Conservation (phyloP, 805 yeast genomes). For the Candida anglica region DNA sequence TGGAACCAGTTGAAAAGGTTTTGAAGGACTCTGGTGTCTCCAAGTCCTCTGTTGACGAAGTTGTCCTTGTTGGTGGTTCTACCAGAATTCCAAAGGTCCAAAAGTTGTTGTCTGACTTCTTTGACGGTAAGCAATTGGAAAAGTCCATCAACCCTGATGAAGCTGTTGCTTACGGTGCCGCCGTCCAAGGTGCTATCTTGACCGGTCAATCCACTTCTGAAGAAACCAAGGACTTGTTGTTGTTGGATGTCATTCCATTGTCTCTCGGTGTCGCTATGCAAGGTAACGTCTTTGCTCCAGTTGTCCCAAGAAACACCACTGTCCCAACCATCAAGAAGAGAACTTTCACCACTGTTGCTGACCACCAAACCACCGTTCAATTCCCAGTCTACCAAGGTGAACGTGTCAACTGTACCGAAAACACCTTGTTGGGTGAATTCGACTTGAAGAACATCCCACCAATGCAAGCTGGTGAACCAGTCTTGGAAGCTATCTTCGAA, state of each 20-base stretch:
- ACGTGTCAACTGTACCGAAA: slow-evolving; percentile 48
- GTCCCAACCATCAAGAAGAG: slow-evolving; percentile 49
- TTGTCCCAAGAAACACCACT: slow-evolving; percentile 50
- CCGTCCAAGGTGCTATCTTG: slow-evolving; percentile 49
- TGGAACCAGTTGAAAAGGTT: slow-evolving; percentile 49
- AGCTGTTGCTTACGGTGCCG: slow-evolving; percentile 51
- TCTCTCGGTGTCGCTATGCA: slow-evolving; percentile 50
- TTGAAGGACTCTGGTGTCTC: slow-evolving; percentile 43
- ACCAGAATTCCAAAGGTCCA: slow-evolving; percentile 51
- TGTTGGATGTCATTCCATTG: slow-evolving; percentile 48
- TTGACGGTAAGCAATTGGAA: slow-evolving; percentile 47
- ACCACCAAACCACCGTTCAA: slow-evolving; percentile 48
- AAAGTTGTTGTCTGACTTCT: slow-evolving; percentile 47
- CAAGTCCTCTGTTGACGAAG: slow-evolving; percentile 42
- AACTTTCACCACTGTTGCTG: slow-evolving; percentile 50
- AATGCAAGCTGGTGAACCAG: slow-evolving; percentile 50
- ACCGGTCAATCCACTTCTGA: slow-evolving; percentile 47
- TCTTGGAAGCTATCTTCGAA: slow-evolving; percentile 46
- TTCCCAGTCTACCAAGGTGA: slow-evolving; percentile 52
- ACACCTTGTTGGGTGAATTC: slow-evolving; percentile 49
- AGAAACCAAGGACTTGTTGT: slow-evolving; percentile 48
- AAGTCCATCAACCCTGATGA: slow-evolving; percentile 49
- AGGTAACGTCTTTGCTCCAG: slow-evolving; percentile 49
- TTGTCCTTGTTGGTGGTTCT: slow-evolving; percentile 49
- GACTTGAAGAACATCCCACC: slow-evolving; percentile 50